Conservation (phyloP, 2,329 filamentous ascomycete species). For the Neopestalotiopsis sp. region DNA sequence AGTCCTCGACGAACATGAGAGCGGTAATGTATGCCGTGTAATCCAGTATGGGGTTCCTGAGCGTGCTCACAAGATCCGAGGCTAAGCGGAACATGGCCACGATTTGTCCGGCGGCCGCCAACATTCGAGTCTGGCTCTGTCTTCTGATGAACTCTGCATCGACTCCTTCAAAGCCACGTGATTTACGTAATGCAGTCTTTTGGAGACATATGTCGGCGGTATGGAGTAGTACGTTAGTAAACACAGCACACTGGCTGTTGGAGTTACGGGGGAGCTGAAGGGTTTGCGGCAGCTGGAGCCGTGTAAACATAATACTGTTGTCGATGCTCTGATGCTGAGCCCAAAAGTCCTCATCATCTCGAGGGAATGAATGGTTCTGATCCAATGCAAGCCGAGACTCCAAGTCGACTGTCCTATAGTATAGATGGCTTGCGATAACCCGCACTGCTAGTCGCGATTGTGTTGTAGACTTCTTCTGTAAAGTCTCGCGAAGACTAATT, state of each 20-base stretch:
- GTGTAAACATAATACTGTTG: neutral
- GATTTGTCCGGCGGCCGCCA: neutral
- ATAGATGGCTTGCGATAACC: neutral
- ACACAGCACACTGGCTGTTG: neutral
- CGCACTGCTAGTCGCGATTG: neutral
- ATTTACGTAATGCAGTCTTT: neutral
- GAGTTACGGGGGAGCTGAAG: neutral
- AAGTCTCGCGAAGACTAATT: neutral
- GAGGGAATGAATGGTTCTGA: neutral
- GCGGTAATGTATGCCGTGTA: neutral
- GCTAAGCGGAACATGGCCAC: neutral
- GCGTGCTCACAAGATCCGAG: neutral
- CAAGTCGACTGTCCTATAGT: neutral
- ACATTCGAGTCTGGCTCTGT: slow-evolving; percentile 3
- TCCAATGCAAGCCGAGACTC: slow-evolving; percentile 6
- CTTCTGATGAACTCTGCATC: neutral
- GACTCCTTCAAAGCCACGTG: neutral
- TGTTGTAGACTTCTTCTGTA: neutral
- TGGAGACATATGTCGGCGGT: neutral
- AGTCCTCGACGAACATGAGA: neutral
- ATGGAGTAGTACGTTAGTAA: neutral
- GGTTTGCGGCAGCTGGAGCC: neutral
- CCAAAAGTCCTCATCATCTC: slow-evolving; percentile 1
- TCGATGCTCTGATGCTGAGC: slow-evolving; percentile 3
- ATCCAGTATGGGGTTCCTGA: slow-evolving; percentile 1